A percentile compares a stretch with the other conserved stretches of the same genome.
phyloP scores from a whole-genome alignment of 306 rosid genomes.

The Quercus alba region DNA sequence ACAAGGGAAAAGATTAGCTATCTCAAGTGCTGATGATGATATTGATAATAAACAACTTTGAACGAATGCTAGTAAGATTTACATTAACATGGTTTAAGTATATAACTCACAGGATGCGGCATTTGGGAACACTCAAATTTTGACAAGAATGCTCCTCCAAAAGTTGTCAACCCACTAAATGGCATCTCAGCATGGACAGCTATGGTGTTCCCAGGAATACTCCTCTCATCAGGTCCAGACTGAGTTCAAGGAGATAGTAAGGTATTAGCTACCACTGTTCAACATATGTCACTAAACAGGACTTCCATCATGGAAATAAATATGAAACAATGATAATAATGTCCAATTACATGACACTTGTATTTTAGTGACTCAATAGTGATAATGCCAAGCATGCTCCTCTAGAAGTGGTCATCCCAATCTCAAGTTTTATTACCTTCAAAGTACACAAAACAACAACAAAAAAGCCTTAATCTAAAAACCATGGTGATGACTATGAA shows the following conservation, averaged over 20 bases:
- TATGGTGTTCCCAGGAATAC: constrained; percentile 88
- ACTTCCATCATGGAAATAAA: not conserved
- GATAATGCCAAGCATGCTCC: not conserved
- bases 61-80: not conserved
- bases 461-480: too few species aligned
- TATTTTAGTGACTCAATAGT: not conserved
- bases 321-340: not conserved
- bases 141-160: constrained; percentile 86
- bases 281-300: not conserved
- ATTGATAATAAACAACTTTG: not conserved
- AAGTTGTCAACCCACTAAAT: constrained; percentile 70
- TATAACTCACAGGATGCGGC: constrained; percentile 89
- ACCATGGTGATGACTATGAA: too few species aligned
- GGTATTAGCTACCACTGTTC: not conserved
- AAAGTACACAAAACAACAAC: not conserved
- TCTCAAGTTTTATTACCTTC: not conserved
- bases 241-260: constrained; percentile 24
- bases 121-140: constrained; percentile 92
- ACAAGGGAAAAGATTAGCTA: not conserved
- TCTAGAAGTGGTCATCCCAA: not conserved
- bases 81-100: not conserved
- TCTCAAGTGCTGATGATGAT: not conserved
- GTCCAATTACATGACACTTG: not conserved
- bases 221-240: constrained; percentile 98
- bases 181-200: constrained; percentile 98